A percentile compares a stretch with the other conserved stretches of the same genome.
Conservation (phyloP, 2,329 filamentous ascomycete species). For the Arachnomyces sp. region DNA sequence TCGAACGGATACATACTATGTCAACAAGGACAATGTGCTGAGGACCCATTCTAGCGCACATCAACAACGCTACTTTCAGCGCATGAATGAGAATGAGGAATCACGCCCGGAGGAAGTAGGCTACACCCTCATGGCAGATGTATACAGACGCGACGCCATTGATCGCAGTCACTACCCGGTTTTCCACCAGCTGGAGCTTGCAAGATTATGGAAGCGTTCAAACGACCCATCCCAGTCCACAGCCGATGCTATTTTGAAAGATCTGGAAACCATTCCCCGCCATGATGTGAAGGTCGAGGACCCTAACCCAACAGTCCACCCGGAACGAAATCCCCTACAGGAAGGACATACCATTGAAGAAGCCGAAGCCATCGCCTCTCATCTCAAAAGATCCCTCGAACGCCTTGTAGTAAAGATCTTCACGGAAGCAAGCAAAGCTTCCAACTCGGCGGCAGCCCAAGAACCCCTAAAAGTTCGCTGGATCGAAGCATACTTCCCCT, state of each 20-base stretch:
- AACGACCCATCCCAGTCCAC: slow-evolving; percentile 34
- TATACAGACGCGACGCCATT: slow-evolving; percentile 90
- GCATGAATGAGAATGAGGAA: slow-evolving; percentile 43
- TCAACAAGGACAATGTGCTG: slow-evolving; percentile 75
- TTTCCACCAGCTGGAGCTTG: slow-evolving; percentile 98
- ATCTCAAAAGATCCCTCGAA: slow-evolving; percentile 85
- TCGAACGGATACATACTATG: slow-evolving; percentile 89
- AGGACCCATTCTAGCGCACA: slow-evolving; percentile 94
- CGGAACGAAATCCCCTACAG: slow-evolving; percentile 78
- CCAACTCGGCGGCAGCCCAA: slow-evolving; percentile 43
- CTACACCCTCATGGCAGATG: slow-evolving; percentile 87
- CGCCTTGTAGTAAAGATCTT: slow-evolving; percentile 87
- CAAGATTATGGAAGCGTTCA: slow-evolving; percentile 74
- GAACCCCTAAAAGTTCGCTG: slow-evolving; percentile 82
- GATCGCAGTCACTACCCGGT: slow-evolving; percentile 93
- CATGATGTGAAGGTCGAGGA: slow-evolving; percentile 76
- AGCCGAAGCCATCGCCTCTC: slow-evolving; percentile 71
- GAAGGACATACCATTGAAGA: slow-evolving; percentile 58
- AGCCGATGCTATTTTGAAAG: slow-evolving; percentile 57
- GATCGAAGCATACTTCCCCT: slow-evolving; percentile 97
- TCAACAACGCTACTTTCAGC: slow-evolving; percentile 73
- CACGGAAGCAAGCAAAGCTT: slow-evolving; percentile 54
- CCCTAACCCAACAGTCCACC: slow-evolving; percentile 68
- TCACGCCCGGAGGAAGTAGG: slow-evolving; percentile 47
- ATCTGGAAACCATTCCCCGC: slow-evolving; percentile 62